Percentiles rank a stretch among this genome's conserved stretches.
phyloP scores from a whole-genome alignment of 306 rosid genomes.

The Mimosa bimucronata region DNA sequence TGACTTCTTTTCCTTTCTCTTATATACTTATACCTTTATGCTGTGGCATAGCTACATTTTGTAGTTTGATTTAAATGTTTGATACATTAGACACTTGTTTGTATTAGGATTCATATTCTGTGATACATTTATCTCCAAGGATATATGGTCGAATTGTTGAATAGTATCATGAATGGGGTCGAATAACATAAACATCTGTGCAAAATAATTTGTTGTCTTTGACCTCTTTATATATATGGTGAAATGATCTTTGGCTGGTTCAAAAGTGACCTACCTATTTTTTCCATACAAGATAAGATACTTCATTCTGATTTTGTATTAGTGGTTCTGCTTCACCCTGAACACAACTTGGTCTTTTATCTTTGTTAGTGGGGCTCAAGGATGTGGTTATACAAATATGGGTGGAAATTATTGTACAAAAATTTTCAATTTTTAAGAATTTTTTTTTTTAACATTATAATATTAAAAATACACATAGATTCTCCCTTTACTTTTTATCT shows the following conservation, averaged over 20 bases:
- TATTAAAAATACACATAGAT: neutral
- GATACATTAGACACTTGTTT: neutral
- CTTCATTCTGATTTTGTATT: neutral
- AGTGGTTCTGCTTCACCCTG: neutral
- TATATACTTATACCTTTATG: no score
- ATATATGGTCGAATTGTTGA: neutral
- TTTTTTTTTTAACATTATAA: neutral
- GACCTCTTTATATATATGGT: neutral
- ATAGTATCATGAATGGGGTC: neutral
- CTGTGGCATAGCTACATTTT: no score
- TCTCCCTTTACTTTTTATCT: conserved; percentile 3
- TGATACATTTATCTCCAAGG: neutral
- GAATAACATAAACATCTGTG: neutral
- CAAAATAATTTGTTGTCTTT: neutral
- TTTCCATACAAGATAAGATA: neutral
- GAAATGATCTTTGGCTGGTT: conserved; percentile 5
- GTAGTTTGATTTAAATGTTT: no score
- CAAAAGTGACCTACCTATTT: neutral
- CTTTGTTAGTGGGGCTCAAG: neutral
- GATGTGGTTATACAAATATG: neutral
- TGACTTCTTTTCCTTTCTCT: no score
- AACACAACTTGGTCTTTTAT: neutral
- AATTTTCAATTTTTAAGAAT: conserved; percentile 10
- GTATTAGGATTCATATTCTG: no score
- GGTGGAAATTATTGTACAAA: neutral